Evolutionary conservation across 208 protist genomes (phyloP), one percentile per base, ranked within the genome.

Genomic region (Acanthamoeba sp.): DNA sequence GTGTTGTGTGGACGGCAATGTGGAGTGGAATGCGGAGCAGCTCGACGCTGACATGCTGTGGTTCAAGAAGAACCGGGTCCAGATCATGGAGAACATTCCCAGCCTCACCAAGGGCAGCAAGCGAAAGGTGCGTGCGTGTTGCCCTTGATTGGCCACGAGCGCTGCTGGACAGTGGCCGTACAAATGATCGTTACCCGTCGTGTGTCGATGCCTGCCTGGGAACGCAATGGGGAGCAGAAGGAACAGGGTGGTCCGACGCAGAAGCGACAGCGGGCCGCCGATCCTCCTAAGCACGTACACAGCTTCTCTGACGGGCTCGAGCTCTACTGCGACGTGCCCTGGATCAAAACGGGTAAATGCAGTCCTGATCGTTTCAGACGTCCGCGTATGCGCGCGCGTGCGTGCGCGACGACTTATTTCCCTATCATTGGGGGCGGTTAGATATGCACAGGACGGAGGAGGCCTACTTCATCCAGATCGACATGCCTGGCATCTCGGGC

Each of bases 31-130:
- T 40, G 48, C 89, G n/a, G 32, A 42, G 20, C 57, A 94, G 27
- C 73, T 95, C 3, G 82, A 89, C 12, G 18, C 14, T 18, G 64
- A 93, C 16, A 66, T 95, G n/a, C 22, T 18, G 34, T 45, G 64
- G 48, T 95, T 95, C 69, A 95, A 95, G 91, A 80, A 95, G 57
- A 94, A 95, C 34, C 78, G 95, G 45, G 2, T 38, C 24, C 80
- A 38, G 59, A 95, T 95, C 42, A 95, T 95, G 95, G 90, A 95
- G 48, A 94, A 93, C 66, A 93, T 95, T 48, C 90, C 82, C 27
- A 88, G 71, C 27, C 27, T 92, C 90, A 66, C 91, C 62, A 93
- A 85, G 36, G 82, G 64, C 24, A 32, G 24, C 52, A 93, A 93
- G 32, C 55, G 64, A 2, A 93, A 93, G 50, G 50, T 55, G 0